Conservation (phyloP, 129 eudicot species). For the Heracleum sosnowskyi region DNA sequence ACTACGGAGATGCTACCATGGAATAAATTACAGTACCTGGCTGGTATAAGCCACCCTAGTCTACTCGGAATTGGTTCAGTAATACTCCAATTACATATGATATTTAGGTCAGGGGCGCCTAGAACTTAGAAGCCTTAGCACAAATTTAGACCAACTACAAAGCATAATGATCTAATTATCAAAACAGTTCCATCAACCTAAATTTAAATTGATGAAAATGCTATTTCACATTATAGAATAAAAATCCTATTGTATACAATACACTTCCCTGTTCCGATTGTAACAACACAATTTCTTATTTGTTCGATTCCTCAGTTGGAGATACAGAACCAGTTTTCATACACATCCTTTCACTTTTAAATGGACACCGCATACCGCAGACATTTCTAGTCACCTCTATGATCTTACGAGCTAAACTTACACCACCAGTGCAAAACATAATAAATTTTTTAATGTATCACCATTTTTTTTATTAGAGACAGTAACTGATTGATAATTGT, state of each 20-base stretch:
- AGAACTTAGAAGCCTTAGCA: background rate
- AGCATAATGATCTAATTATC: background rate
- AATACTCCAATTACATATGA: background rate
- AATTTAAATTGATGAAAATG: background rate
- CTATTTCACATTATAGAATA: background rate
- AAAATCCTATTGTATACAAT: background rate
- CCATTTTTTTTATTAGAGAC: background rate
- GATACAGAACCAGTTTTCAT: background rate
- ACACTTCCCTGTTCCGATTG: background rate
- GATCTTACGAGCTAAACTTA: background rate
- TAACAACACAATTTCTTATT: background rate
- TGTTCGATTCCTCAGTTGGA: background rate
- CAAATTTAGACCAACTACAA: background rate
- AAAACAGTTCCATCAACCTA: background rate
- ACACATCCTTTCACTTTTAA: background rate
- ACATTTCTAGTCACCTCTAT: background rate
- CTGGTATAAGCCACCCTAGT: no score
- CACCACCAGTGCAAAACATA: background rate
- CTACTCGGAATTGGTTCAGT: background rate
- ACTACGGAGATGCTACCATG: background rate
- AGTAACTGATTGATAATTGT: background rate
- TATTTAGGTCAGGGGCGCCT: background rate
- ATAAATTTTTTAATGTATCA: background rate
- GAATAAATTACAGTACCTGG: no score
- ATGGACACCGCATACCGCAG: background rate